A percentile compares a stretch with the other conserved stretches of the same genome.
phyloP scores from a whole-genome alignment of 257 asterid genomes.

The Solanum piurae region DNA sequence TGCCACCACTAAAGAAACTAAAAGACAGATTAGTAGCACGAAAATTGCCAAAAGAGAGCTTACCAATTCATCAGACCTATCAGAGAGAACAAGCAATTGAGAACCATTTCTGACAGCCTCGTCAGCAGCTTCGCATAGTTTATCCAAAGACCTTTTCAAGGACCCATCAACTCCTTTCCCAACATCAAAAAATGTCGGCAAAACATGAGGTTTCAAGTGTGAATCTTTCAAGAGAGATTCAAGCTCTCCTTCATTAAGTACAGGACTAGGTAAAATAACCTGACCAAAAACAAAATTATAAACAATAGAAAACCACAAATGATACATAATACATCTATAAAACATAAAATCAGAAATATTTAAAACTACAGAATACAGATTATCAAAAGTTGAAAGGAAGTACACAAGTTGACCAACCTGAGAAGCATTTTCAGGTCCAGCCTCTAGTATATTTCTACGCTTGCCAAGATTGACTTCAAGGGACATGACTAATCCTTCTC shows the following conservation, averaged over 20 bases:
- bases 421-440: conserved; percentile 93
- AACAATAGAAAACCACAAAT: conserved; percentile 1
- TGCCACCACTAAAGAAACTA: background rate
- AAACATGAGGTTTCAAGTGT: conserved; percentile 58
- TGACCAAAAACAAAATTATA: conserved; percentile 15
- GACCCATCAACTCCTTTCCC: conserved; percentile 91
- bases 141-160: conserved; percentile 57
- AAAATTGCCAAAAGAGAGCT: conserved; percentile 13
- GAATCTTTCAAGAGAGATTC: conserved; percentile 86
- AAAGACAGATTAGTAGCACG: background rate
- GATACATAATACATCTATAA: background rate
- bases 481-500: conserved; percentile 99
- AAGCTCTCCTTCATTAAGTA: conserved; percentile 92
- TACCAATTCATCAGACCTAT: conserved; percentile 92
- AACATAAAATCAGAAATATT: background rate
- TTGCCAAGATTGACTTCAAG: conserved; percentile 96
- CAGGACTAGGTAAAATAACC: conserved; percentile 85
- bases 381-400: conserved; percentile 5
- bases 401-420: conserved; percentile 46
- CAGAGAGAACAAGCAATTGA: conserved; percentile 93
- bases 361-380: background rate
- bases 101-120: conserved; percentile 99
- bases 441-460: conserved; percentile 87
- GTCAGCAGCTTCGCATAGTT: conserved; percentile 97
- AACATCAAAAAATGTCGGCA: conserved; percentile 69